Conservation (phyloP, 306 rosid species). For the Luffa aegyptiaca region DNA sequence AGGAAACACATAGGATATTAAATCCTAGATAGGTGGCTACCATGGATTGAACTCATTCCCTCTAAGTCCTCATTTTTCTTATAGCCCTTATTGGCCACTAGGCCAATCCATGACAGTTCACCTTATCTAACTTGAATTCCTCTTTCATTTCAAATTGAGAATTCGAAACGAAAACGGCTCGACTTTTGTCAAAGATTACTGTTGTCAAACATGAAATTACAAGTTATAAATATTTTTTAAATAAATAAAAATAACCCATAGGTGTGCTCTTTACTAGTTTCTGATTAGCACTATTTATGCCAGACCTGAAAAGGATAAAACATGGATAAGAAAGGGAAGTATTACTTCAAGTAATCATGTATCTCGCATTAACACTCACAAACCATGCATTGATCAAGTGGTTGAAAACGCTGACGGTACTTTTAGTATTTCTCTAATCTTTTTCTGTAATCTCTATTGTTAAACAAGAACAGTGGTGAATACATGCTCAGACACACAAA, state of each 20-base stretch:
- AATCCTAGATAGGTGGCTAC: no score
- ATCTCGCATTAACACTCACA: not conserved
- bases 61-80: no score
- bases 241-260: no score
- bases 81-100: no score
- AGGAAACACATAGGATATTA: no score
- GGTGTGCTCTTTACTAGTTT: not conserved
- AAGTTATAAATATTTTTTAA: not conserved
- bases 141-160: not conserved
- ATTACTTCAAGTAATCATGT: not conserved
- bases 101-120: not conserved
- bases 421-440: not conserved
- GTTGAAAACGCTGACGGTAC: not conserved
- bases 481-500: not conserved
- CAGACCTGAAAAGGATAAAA: not conserved
- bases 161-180: not conserved
- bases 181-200: not conserved
- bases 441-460: not conserved
- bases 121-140: not conserved
- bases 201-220: not conserved
- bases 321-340: not conserved
- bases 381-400: not conserved
- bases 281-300: not conserved
- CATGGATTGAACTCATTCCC: no score
- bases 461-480: not conserved